Conservation (phyloP, 768 basidiomycete species). For the Paxillus rubicundulus region DNA sequence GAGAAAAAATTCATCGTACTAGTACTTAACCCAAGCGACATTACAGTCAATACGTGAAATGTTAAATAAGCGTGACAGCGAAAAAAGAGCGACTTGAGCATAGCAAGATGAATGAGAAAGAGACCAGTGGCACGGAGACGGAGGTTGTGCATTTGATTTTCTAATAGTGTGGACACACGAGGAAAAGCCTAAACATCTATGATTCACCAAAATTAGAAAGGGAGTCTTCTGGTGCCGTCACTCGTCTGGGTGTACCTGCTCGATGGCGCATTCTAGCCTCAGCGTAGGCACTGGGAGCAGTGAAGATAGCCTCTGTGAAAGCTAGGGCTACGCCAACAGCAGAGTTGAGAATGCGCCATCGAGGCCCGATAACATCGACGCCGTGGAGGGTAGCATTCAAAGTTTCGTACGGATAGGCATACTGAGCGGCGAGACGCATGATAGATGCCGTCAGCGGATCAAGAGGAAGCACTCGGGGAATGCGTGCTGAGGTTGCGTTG, state of each 20-base stretch:
- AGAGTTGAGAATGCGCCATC: constrained; percentile 56
- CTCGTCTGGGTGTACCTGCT: constrained; percentile 22
- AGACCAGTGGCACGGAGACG: constrained; percentile 7
- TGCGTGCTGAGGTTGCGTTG: constrained; percentile 24
- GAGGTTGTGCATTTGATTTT: background rate
- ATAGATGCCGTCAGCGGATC: constrained; percentile 68
- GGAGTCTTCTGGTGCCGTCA: constrained; percentile 19
- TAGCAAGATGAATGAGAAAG: constrained; percentile 16
- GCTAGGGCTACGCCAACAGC: constrained; percentile 60
- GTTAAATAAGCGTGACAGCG: constrained; percentile 18
- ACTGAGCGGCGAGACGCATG: constrained; percentile 56
- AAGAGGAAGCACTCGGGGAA: constrained; percentile 32
- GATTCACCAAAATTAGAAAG: background rate
- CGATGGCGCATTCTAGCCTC: constrained; percentile 26
- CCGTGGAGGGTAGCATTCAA: constrained; percentile 28
- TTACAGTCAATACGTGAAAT: constrained; percentile 13
- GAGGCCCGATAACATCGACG: constrained; percentile 53
- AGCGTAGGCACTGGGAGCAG: constrained; percentile 41
- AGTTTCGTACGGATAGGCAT: constrained; percentile 50
- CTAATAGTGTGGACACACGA: background rate
- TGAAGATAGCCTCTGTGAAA: constrained; percentile 61
- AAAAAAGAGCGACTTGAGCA: constrained; percentile 12
- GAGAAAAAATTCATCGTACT: constrained; percentile 6
- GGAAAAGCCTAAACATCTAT: background rate
- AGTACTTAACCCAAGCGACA: background rate